Percentiles rank a stretch among this genome's conserved stretches.
Conservation (phyloP, 306 rosid species). For the Casuarina equisetifolia region DNA sequence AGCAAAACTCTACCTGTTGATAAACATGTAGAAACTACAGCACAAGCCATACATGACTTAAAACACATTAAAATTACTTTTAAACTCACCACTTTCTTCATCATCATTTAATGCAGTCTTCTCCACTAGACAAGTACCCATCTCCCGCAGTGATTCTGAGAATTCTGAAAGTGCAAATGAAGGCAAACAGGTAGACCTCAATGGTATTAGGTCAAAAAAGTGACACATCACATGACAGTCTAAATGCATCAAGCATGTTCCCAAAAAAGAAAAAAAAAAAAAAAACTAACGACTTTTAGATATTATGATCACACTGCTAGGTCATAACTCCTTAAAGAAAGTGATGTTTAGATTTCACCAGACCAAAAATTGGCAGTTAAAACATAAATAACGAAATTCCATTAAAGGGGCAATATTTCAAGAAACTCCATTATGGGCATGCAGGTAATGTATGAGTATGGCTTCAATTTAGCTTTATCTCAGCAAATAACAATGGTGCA, state of each 20-base stretch:
- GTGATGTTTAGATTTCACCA: background rate
- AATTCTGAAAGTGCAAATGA: constrained; percentile 58
- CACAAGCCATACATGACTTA: constrained; percentile 32
- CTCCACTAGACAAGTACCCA: constrained; percentile 77
- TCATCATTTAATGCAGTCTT: constrained; percentile 55
- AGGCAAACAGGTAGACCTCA: constrained; percentile 7
- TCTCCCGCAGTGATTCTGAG: constrained; percentile 80
- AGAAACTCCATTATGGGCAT: background rate
- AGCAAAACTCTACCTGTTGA: constrained; percentile 68
- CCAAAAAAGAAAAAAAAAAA: too few relatives aligned
- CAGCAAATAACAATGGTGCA: background rate
- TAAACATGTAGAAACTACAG: constrained; percentile 26
- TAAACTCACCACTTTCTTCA: constrained; percentile 59
- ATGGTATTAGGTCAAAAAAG: constrained; percentile 7
- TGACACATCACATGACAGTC: constrained; percentile 8
- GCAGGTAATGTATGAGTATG: background rate
- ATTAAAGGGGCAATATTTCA: background rate
- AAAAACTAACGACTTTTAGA: background rate
- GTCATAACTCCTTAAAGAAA: background rate
- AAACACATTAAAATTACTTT: constrained; percentile 27
- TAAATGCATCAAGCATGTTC: background rate
- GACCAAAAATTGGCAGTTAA: background rate
- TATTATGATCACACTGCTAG: background rate
- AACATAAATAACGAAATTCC: too few relatives aligned
- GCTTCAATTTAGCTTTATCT: background rate